These are phyloP conservation scores for Pyrenochaeta sp. DNA, from an alignment of 2,329 filamentous ascomycete species.

Conservation along the genomic window DNA sequence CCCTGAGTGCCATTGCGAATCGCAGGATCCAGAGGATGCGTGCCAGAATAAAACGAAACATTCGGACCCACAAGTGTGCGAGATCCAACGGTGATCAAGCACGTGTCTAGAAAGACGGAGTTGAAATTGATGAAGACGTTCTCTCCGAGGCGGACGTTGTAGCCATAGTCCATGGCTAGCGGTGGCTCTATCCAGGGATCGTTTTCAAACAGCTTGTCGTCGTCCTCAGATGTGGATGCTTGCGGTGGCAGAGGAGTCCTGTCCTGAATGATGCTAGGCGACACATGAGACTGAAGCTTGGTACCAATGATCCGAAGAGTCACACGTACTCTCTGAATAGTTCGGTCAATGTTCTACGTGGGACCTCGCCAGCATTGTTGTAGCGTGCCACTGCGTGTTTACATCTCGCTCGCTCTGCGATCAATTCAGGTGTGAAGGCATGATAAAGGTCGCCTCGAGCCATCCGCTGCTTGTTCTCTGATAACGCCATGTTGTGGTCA, in stretches of 20 bases:
- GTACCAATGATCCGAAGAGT: not conserved
- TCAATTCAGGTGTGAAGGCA: slow-evolving; percentile 75
- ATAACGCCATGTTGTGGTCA: slow-evolving; percentile 28
- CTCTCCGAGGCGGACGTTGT: slow-evolving; percentile 73
- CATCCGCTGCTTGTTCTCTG: slow-evolving; percentile 61
- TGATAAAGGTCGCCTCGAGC: slow-evolving; percentile 74
- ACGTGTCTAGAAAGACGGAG: slow-evolving; percentile 79
- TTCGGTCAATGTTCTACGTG: slow-evolving; percentile 69
- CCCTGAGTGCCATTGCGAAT: slow-evolving; percentile 77
- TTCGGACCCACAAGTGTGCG: slow-evolving; percentile 82
- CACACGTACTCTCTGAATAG: slow-evolving; percentile 74
- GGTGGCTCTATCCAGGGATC: slow-evolving; percentile 76
- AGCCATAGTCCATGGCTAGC: slow-evolving; percentile 79
- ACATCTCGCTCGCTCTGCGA: slow-evolving; percentile 70
- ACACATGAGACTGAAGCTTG: slow-evolving; percentile 17
- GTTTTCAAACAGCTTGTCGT: slow-evolving; percentile 70
- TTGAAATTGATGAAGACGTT: slow-evolving; percentile 81
- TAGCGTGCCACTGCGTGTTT: slow-evolving; percentile 68
- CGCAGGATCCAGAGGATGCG: slow-evolving; percentile 78
- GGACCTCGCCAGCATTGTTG: slow-evolving; percentile 68
- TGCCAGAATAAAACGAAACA: slow-evolving; percentile 76
- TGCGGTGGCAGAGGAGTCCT: slow-evolving; percentile 68
- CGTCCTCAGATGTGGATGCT: slow-evolving; percentile 66
- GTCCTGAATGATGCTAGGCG: slow-evolving; percentile 68
- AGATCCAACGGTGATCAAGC: slow-evolving; percentile 75